A percentile compares a stretch with the other conserved stretches of the same genome.
Evolutionary conservation across 202 grass and related monocot genomes (phyloP).

Genomic region (Setaria italica): DNA sequence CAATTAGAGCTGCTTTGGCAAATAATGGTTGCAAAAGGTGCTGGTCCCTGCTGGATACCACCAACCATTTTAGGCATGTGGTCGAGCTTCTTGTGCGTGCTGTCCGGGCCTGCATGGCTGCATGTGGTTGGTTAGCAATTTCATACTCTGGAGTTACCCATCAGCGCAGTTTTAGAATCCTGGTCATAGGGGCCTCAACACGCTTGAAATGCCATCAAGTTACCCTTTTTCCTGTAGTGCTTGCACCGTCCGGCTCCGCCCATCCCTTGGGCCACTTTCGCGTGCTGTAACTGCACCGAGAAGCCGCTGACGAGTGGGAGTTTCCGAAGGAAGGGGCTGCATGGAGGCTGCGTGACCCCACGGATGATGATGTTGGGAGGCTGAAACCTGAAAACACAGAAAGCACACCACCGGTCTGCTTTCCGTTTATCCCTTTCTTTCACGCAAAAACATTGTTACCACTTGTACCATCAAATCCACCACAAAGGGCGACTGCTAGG

Average conservation of each 20-base stretch:
- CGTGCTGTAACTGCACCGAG: constrained; percentile 42
- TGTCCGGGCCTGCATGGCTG: background rate
- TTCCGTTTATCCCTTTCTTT: background rate
- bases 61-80: background rate
- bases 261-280: background rate
- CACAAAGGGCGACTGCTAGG: background rate
- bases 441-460: background rate
- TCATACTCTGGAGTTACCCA: background rate
- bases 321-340: constrained; percentile 19
- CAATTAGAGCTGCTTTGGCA: background rate
- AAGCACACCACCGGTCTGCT: constrained; percentile 10
- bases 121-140: background rate
- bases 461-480: too few species aligned
- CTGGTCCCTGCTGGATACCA: background rate
- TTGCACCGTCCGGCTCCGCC: background rate
- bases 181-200: background rate
- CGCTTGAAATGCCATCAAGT: constrained; percentile 6
- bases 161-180: background rate
- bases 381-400: constrained; percentile 22
- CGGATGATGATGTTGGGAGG: background rate
- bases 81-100: background rate
- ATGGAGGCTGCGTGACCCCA: constrained; percentile 30
- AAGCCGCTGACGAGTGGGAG: background rate
- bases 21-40: background rate
- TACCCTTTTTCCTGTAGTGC: background rate